Conservation (phyloP, 208 protist species). For the Vickermania ingenoplastis region DNA sequence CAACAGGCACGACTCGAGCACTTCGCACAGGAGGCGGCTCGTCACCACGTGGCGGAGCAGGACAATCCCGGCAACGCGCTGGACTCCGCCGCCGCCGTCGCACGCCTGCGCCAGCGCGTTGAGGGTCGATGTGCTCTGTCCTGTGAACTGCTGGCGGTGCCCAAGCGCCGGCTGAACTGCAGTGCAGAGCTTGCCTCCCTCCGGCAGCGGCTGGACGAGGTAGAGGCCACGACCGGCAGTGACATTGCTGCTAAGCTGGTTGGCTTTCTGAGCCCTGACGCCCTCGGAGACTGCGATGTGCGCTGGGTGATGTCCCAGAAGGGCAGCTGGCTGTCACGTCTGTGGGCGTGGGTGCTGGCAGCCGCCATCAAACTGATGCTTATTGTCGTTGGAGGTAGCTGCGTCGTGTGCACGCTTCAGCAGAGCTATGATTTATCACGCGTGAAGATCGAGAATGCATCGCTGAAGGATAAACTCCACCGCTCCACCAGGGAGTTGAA, state of each 20-base stretch:
- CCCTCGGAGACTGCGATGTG: not conserved
- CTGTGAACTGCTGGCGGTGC: not conserved
- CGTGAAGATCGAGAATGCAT: conserved; percentile 1
- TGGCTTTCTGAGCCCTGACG: not conserved
- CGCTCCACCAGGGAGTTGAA: not conserved
- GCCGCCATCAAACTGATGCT: not conserved
- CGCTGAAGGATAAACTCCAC: not conserved
- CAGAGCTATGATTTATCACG: not conserved
- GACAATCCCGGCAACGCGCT: too few relatives aligned
- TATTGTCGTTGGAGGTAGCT: not conserved
- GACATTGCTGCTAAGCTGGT: not conserved
- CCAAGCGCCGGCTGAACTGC: not conserved
- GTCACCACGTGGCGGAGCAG: too few relatives aligned
- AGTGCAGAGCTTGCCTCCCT: not conserved
- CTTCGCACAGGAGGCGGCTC: too few relatives aligned
- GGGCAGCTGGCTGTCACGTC: not conserved
- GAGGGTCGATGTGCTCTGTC: not conserved
- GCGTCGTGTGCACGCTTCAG: not conserved
- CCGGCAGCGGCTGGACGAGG: not conserved
- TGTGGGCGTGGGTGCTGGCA: not conserved
- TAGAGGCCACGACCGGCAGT: not conserved
- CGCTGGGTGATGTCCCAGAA: not conserved
- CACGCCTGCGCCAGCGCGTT: not conserved
- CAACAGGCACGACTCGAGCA: too few relatives aligned
- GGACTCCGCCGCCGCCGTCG: too few relatives aligned